Evolutionary conservation across 176 grass and related monocot species (phyloP), one percentile per base, ranked within the genome.

Genomic region (Lolium multiflorum): DNA sequence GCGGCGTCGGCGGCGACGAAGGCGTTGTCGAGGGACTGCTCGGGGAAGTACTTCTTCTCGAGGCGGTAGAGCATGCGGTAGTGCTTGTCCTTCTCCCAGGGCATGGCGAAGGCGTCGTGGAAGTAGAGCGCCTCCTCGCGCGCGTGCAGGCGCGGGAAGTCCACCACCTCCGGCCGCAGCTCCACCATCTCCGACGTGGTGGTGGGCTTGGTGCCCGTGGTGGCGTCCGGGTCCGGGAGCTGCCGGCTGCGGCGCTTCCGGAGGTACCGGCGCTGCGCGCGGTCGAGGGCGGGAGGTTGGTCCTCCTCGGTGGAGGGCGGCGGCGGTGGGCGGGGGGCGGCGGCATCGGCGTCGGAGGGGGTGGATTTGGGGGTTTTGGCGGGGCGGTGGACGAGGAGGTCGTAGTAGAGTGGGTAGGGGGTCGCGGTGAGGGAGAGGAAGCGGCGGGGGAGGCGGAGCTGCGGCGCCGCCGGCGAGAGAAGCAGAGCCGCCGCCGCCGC

Each of bases 1-100:
- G 78, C 65, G 78, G 18, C 86, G 24, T 57, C 86, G 11, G 91
- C 85, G 73, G 94, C 61, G 60, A 94, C 75, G 69, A 98, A 98
- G 0, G 96, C 96, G 20, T 98, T 98, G 76, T 98, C 96, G 55
- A 98, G 93, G 20, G 96, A 96, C 60, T 98, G 92, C 66, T 94
- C 83, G 1, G 96, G 96, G 82, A 96, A 96, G 84, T 94, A 98
- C 84, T 98, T 98, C 84, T 98, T 98, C 93, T 98, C 96, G 68
- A 98, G 90, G 81, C 84, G 90, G 85, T 98, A 92, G 41, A 96
- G 91, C 93, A 98, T 96, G 86, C 93, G 91, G 78, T 98, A 98
- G 92, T 98, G 96, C 78, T 94, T 98, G 72, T 98, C 88, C 87
- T 96, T 98, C 88, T 98, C 96, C 96, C 96, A 98, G 21, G 93